phyloP scores from a whole-genome alignment of 1,139 yeast species.

The Yamadazyma pseudoaaseri region DNA sequence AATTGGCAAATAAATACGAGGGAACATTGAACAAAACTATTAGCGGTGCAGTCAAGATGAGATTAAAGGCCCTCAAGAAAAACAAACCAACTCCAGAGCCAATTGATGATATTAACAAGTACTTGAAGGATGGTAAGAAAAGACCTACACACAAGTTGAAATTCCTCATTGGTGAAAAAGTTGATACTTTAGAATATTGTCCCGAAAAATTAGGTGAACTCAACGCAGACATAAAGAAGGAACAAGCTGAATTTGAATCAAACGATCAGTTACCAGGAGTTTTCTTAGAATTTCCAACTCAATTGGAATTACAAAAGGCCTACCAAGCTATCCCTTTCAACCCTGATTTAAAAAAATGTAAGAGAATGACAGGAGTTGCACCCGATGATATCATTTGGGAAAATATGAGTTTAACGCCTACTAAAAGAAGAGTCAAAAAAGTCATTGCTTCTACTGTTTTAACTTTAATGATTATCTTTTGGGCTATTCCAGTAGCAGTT shows the following conservation, averaged over 20 bases:
- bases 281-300: slow-evolving; percentile 82
- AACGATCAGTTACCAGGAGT: slow-evolving; percentile 65
- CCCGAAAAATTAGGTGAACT: slow-evolving; percentile 65
- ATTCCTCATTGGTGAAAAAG: slow-evolving; percentile 70
- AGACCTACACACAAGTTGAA: slow-evolving; percentile 66
- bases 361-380: slow-evolving; percentile 56
- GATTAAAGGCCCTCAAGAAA: slow-evolving; percentile 57
- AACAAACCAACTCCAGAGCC: slow-evolving; percentile 53
- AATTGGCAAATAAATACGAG: slow-evolving; percentile 57
- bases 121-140: slow-evolving; percentile 57
- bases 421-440: slow-evolving; percentile 40
- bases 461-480: slow-evolving; percentile 65
- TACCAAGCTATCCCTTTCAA: slow-evolving; percentile 74
- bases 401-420: slow-evolving; percentile 51
- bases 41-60: slow-evolving; percentile 54
- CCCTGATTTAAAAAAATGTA: slow-evolving; percentile 59
- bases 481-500: slow-evolving; percentile 95
- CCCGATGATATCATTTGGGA: slow-evolving; percentile 87
- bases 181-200: slow-evolving; percentile 76
- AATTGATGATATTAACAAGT: slow-evolving; percentile 54
- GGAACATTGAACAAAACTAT: slow-evolving; percentile 55
- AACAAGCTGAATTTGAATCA: slow-evolving; percentile 51
- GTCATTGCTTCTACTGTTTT: slow-evolving; percentile 43
- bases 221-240: slow-evolving; percentile 59
- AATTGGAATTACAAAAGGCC: slow-evolving; percentile 88